Evolutionary conservation across 2,329 filamentous ascomycete genomes (phyloP), one percentile per base, ranked within the genome.

Genomic region (Arthroderma sp.): DNA sequence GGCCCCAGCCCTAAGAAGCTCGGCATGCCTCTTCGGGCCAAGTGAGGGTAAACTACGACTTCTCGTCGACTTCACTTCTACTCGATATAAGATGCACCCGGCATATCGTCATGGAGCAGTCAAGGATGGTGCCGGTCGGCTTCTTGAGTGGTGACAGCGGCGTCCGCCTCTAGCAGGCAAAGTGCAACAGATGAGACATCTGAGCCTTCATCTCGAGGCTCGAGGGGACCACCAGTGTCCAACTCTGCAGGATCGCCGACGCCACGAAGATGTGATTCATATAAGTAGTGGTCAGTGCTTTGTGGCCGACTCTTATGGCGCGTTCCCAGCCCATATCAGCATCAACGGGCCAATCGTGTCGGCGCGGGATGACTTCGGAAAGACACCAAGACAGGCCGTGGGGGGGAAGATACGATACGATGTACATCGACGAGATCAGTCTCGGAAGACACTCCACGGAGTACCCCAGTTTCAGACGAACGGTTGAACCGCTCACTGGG

Each of bases 221-320:
- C 28, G 9, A n/a, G n/a, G n/a, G n/a, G n/a, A n/a, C n/a, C n/a
- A n/a, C 19, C 21, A 13, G 8, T 9, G 8, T 25, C 21, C 19
- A 47, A 15, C 19, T 19, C 19, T 47, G 47, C 25, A 51, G 41
- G 47, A 51, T 51, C 47, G 28, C 47, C 47, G 23, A 31, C 47
- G 47, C 47, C 47, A 51, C 47, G 6, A 33, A 17, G 47, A 51
- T 11, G 28, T 31, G 13, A 28, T 33, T 7, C 25, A 51, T 17
- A 25, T 51, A 51, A 51, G 47, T 51, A 51, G 47, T 51, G 47
- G 47, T 51, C 47, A 51, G 25, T 51, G 47, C 47, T 51, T 19
- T 51, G 47, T 33, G 47, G 47, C 15, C 33, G 47, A 11, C 47
- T 33, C 23, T 17, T 19, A 31, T 51, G 47, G 47, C 47, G 47